Base-by-base conservation (phyloP, 2,329 filamentous ascomycete species). In the Drechslerella dactyloides region DNA sequence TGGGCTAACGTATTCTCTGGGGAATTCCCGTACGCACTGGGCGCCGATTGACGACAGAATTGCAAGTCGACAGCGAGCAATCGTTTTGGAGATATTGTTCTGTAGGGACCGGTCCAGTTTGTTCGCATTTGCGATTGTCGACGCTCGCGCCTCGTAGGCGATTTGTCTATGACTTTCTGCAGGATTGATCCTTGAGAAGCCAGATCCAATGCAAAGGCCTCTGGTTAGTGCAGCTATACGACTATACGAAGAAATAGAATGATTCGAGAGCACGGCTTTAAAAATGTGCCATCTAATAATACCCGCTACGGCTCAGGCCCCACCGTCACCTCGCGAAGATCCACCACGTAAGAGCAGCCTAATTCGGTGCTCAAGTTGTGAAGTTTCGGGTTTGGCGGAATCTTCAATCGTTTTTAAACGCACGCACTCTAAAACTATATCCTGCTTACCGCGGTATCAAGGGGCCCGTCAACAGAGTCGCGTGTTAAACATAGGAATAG, bases 11-110 rank as follows among this genome's bases (percentile, higher is more conserved):
- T 33, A 57, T 40, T 27, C n/a, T 52, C 50, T 61, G 50, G 63
- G 40, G 40, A 35, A 68, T 68, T 60, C 55, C 21, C 27, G 19
- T 53, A 5, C 13, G 5, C 5, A 33, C 8, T 54, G 63, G n/a
- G 23, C 27, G 33, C 42, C 24, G 40, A 56, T 55, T 68, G 63
- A 68, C 56, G 63, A 68, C 51, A 60, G 50, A 42, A 17, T 55
- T 35, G 54, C 40, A 52, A 56, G 13, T 35, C 55, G 10, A 50
- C 57, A 15, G 27, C 46, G 40, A 24, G 57, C 27, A 33, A 33
- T 33, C 27, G n/a, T 33, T 8, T 33, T 3, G 8, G 8, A 33
- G 27, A 33, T 8, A 33, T 8, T 33, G 3, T 33, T 33, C 3
- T 33, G 27, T 33, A 33, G 27, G 3, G 8, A 33, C 27, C 4